Evolutionary conservation across 2,329 filamentous ascomycete species (phyloP).

Genomic region (Cladophialophora psammophila): DNA sequence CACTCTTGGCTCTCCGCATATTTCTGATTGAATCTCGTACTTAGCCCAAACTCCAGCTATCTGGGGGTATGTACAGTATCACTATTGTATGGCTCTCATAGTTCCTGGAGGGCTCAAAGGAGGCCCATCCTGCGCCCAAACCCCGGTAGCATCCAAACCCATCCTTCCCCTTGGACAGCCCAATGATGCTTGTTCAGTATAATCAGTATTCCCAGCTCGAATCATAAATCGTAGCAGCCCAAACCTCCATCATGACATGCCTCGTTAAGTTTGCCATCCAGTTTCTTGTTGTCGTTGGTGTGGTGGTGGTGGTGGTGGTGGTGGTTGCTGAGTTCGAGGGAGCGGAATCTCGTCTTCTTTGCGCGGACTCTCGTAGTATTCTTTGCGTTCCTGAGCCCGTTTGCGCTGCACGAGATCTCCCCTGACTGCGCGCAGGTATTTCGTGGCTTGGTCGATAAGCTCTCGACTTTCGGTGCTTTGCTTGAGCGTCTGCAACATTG

Average conservation of each 20-base stretch:
- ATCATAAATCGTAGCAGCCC: background rate
- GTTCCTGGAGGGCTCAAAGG: background rate
- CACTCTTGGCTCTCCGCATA: background rate
- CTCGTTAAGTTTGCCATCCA: background rate
- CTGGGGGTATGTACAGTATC: background rate
- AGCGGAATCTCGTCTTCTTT: background rate
- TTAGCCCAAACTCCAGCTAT: background rate
- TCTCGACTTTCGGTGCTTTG: conserved; percentile 63
- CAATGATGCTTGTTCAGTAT: background rate
- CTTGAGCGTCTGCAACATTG: conserved; percentile 70
- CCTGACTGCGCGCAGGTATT: conserved; percentile 65
- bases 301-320: background rate
- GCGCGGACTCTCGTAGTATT: conserved; percentile 25
- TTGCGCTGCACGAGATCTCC: conserved; percentile 62
- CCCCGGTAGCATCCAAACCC: background rate
- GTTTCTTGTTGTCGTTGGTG: background rate
- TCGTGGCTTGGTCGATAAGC: conserved; percentile 61
- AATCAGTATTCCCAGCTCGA: background rate
- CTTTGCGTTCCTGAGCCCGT: conserved; percentile 45
- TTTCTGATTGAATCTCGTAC: background rate
- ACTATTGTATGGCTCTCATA: background rate
- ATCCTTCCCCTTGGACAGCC: background rate
- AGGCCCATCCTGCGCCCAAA: background rate
- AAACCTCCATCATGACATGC: background rate
- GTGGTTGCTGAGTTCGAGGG: background rate